A percentile compares a stretch with the other conserved stretches of the same genome.
Conservation (phyloP, 2,329 filamentous ascomycete genomes). For the Sporothrix mexicana region DNA sequence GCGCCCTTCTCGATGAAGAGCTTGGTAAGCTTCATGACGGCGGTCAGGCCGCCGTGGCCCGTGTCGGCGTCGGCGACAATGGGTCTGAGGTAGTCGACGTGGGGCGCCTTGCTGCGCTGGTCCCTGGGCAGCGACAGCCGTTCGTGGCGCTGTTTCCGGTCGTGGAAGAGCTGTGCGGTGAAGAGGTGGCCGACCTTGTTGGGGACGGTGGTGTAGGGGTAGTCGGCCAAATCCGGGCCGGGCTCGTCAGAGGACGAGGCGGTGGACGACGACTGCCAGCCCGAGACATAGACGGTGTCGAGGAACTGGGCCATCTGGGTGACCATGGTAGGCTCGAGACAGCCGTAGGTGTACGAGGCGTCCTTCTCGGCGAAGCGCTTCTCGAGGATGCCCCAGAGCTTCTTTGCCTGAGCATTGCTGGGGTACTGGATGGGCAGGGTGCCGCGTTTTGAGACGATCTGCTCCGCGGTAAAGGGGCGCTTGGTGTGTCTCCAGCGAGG, state of each 20-base stretch:
- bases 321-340: conserved; percentile 96
- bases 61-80: conserved; percentile 98
- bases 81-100: conserved; percentile 91
- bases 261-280: conserved; percentile 98
- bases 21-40: conserved; percentile 99
- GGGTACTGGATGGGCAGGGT: conserved; percentile 90
- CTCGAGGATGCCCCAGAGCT: conserved; percentile 92
- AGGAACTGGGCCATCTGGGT: conserved; percentile 99
- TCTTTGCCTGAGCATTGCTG: conserved; percentile 87
- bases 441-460: conserved; percentile 94
- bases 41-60: conserved; percentile 95
- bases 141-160: conserved; percentile 97
- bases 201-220: conserved; percentile 95
- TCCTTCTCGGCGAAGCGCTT: conserved; percentile 76
- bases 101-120: conserved; percentile 70
- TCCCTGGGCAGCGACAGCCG: conserved; percentile 77
- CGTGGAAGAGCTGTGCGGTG: conserved; percentile 98
- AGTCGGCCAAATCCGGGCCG: conserved; percentile 96
- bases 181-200: conserved; percentile 98
- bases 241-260: conserved; percentile 95
- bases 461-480: conserved; percentile 91
- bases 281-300: conserved; percentile 97
- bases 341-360: conserved; percentile 94
- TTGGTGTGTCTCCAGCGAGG: conserved; percentile 92
- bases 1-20: conserved; percentile 96